Evolutionary conservation across 441 rosid genomes (phyloP).

Genomic region (Dalechampia spathulata): DNA sequence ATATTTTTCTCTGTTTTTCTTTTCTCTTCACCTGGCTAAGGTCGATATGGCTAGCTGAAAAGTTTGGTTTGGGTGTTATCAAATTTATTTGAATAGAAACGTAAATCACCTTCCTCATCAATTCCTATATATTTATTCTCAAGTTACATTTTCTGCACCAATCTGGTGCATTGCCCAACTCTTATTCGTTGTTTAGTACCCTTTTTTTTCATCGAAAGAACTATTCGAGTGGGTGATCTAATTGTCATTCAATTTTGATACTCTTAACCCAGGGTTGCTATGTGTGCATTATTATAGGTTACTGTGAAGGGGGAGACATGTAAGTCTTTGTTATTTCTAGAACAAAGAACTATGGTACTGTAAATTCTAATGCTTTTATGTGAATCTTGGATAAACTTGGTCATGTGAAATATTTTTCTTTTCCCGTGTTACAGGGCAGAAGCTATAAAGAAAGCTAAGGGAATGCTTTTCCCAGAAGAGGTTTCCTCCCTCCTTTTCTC

Average conservation of each 20-base stretch:
- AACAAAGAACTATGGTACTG: constrained; percentile 12
- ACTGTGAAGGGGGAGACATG: constrained; percentile 99
- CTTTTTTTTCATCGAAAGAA: too few relatives aligned
- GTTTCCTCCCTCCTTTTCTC: constrained; percentile 38
- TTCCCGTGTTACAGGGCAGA: constrained; percentile 63
- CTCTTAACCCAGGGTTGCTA: constrained; percentile 81
- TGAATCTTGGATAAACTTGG: constrained; percentile 13
- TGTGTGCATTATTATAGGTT: constrained; percentile 95
- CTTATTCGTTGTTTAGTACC: too few relatives aligned
- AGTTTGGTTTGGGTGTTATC: background rate
- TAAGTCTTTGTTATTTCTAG: constrained; percentile 40
- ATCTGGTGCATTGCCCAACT: too few relatives aligned
- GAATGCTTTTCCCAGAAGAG: constrained; percentile 81
- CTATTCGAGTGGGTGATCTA: too few relatives aligned
- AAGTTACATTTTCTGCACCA: too few relatives aligned
- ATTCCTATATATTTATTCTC: too few relatives aligned
- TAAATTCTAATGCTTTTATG: too few relatives aligned
- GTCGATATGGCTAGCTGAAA: background rate
- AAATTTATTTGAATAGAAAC: too few relatives aligned
- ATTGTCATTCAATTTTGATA: constrained; percentile 23
- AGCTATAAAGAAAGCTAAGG: constrained; percentile 87
- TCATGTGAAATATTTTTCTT: constrained; percentile 11
- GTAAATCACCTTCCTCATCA: too few relatives aligned
- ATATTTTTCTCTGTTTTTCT: background rate
- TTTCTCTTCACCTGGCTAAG: background rate